Percentiles rank a stretch among this genome's conserved stretches.
phyloP scores from a whole-genome alignment of 352 stramenopile species.

The Globisporangium megalacanthum region DNA sequence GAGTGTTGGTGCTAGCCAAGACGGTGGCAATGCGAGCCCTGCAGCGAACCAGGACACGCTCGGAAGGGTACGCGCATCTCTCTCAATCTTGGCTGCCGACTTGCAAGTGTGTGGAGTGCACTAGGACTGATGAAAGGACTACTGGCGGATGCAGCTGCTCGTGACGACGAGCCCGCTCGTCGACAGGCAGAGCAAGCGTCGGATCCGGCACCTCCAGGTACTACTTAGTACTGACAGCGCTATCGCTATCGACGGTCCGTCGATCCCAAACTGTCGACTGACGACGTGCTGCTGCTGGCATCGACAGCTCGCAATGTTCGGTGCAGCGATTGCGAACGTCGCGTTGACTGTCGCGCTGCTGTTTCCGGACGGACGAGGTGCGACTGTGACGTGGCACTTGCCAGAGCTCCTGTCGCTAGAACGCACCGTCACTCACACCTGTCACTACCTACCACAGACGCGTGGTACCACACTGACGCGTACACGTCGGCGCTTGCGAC shows the following conservation, averaged over 20 bases:
- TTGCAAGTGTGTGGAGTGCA: too few species aligned
- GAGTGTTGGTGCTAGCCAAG: background rate
- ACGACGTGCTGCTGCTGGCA: background rate
- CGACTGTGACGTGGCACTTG: too few species aligned
- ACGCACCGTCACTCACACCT: too few species aligned
- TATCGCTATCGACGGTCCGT: too few species aligned
- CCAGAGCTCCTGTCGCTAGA: too few species aligned
- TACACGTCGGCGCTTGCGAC: conserved; percentile 21
- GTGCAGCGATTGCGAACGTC: conserved; percentile 15
- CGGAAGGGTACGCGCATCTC: conserved; percentile 13
- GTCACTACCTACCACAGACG: too few species aligned
- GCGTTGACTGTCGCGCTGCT: conserved; percentile 26
- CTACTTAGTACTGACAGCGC: conserved; percentile 11
- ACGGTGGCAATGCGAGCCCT: background rate
- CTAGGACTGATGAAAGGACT: background rate
- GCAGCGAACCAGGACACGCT: conserved; percentile 8
- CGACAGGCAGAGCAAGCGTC: conserved; percentile 24
- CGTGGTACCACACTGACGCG: conserved; percentile 46
- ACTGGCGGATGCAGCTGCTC: conserved; percentile 21
- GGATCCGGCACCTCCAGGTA: conserved; percentile 38
- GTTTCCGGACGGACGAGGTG: conserved; percentile 23
- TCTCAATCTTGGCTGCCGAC: background rate
- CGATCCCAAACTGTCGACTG: background rate
- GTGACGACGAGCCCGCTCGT: conserved; percentile 35
- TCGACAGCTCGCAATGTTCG: conserved; percentile 13